Base-by-base conservation (phyloP, 2,329 filamentous ascomycete genomes). In the Xylariales sp. region DNA sequence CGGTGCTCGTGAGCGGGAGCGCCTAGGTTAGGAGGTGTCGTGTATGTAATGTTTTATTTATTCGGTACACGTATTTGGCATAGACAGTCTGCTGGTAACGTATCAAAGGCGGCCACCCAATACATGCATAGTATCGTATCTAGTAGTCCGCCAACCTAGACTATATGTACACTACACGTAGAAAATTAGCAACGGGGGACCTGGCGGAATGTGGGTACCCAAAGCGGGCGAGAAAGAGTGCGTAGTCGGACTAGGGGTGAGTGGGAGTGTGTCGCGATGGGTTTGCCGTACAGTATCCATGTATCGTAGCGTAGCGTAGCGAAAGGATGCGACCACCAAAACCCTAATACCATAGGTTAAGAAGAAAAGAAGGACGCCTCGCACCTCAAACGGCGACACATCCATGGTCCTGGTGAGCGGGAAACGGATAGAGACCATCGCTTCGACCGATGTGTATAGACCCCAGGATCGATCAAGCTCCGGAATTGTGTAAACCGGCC, bases 191-290 rank as follows among this genome's bases (percentile, higher is more conserved):
- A 59, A 66, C 54, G 56, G 36, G 50, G 36, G 48, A 10, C 18
- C 34, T 62, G 36, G 8, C 16, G 49, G 43, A 46, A 32, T 53
- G 67, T 66, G 63, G 67, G 60, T 66, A 56, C 23, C 23, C 23
- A 23, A 50, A 63, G 59, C 54, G 39, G 45, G 49, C 58, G 34
- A 45, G 18, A 18, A 36, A 41, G 30, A 56, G 41, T 10, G 58
- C 34, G n/a, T 58, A 32, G 56, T 65, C 23, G 28, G 39, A 49
- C 36, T 36, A 62, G 32, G 52, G 46, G 41, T 54, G 9, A 14
- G 43, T 36, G 14, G 55, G 28, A 14, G 43, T 36, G 14, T 60
- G 28, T 18, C 43, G 18, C 55, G 18, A 18, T 46, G 48, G 48
- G 18, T 60, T 30, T 54, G 23, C 45, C 36, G 32, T 49, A 45